phyloP scores from a whole-genome alignment of 1,284 basidiomycete genomes.

The Phellopilus nigrolimitatus region DNA sequence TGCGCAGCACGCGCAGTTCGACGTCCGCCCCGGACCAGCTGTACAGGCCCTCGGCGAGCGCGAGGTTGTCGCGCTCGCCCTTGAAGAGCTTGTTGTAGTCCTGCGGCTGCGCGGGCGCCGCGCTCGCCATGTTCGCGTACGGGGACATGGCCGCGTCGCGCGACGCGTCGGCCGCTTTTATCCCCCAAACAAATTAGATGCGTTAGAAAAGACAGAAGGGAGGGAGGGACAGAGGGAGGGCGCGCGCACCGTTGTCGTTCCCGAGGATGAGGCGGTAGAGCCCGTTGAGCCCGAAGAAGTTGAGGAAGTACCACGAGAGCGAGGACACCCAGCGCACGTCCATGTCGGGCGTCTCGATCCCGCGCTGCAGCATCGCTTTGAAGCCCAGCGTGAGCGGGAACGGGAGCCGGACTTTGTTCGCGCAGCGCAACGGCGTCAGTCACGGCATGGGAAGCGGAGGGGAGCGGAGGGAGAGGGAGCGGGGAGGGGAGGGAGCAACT shows the following conservation, averaged over 20 bases:
- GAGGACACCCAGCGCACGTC: slow-evolving; percentile 99
- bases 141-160: slow-evolving; percentile 70
- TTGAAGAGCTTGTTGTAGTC: slow-evolving; percentile 91
- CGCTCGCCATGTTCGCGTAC: slow-evolving; percentile 45
- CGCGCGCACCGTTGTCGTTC: too few species aligned
- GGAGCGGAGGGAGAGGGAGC: too few species aligned
- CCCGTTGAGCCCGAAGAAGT: slow-evolving; percentile 96
- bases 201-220: too few species aligned
- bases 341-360: slow-evolving; percentile 94
- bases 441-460: too few species aligned
- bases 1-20: slow-evolving; percentile 71
- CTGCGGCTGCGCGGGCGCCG: slow-evolving; percentile 56
- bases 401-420: slow-evolving; percentile 91
- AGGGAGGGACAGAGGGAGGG: too few species aligned
- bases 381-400: slow-evolving; percentile 97
- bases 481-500: too few species aligned
- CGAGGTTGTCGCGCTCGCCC: slow-evolving; percentile 89
- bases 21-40: slow-evolving; percentile 77
- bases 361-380: slow-evolving; percentile 98
- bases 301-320: slow-evolving; percentile 98
- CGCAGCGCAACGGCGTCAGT: too few species aligned
- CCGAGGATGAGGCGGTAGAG: slow-evolving; percentile 93
- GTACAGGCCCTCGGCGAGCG: slow-evolving; percentile 84
- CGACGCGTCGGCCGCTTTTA: slow-evolving; percentile 75
- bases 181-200: too few species aligned